Evolutionary conservation across 441 rosid species (phyloP).

Genomic region (Raphanus hybrid): DNA sequence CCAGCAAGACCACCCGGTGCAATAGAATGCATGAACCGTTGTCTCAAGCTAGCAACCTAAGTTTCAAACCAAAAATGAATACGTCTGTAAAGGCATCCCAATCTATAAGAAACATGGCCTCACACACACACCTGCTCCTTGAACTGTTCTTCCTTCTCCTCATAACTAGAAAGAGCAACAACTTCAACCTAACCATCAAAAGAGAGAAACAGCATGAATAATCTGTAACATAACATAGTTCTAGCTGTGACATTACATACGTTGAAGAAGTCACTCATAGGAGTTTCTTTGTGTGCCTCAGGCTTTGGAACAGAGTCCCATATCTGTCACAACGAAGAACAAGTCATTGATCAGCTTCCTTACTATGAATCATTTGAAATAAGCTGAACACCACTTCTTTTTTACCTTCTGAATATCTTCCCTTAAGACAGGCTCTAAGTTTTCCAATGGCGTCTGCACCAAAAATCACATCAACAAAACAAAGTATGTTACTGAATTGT

Average conservation of each 20-base stretch:
- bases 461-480: conserved; percentile 9
- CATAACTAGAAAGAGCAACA: conserved; percentile 94
- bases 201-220: conserved; percentile 11
- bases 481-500: conserved; percentile 1
- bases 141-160: conserved; percentile 97
- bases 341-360: conserved; percentile 4
- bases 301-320: conserved; percentile 99
- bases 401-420: conserved; percentile 97
- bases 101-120: conserved; percentile 7
- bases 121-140: conserved; percentile 77
- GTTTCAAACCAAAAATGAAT: conserved; percentile 1
- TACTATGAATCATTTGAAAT: conserved; percentile 5
- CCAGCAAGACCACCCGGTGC: conserved; percentile 26
- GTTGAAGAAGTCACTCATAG: conserved; percentile 93
- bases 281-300: conserved; percentile 86
- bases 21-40: too few relatives aligned
- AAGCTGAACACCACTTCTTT: conserved; percentile 20
- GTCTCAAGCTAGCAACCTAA: too few relatives aligned
- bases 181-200: conserved; percentile 78
- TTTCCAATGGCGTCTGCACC: conserved; percentile 90
- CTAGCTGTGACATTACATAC: conserved; percentile 47
- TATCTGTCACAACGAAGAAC: conserved; percentile 61
- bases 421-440: conserved; percentile 89
- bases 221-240: not conserved
- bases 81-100: not conserved